Percentiles rank a stretch among this genome's conserved stretches.
These are phyloP conservation scores for Wickerhamiella hasegawae DNA, from an alignment of 805 yeast species.

Conservation along the genomic window DNA sequence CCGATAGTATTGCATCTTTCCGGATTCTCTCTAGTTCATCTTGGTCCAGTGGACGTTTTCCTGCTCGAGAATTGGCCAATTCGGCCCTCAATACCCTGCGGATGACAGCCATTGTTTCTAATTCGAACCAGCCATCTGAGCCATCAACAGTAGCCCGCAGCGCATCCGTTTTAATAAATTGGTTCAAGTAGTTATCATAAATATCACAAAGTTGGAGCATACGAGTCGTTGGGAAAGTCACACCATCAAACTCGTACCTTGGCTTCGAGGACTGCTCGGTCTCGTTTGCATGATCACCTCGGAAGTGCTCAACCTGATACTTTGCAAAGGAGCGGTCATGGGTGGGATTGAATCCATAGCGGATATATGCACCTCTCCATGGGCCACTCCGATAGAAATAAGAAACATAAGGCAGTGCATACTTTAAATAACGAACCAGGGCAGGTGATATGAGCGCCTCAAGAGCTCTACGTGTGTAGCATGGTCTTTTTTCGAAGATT, in stretches of 20 bases:
- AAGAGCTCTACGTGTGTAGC: constrained; percentile 72
- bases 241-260: constrained; percentile 54
- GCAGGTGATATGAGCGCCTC: constrained; percentile 8
- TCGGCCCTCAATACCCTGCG: constrained; percentile 62
- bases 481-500: constrained; percentile 56
- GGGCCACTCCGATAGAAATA: constrained; percentile 82
- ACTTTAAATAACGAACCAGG: constrained; percentile 30
- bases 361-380: constrained; percentile 77
- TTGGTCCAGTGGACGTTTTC: constrained; percentile 19
- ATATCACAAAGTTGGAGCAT: constrained; percentile 71
- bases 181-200: constrained; percentile 41
- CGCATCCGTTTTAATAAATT: constrained; percentile 26
- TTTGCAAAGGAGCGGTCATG: constrained; percentile 34
- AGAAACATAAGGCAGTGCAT: constrained; percentile 72
- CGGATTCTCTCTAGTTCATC: background rate
- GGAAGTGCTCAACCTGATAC: constrained; percentile 78
- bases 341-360: constrained; percentile 66
- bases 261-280: constrained; percentile 18
- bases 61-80: constrained; percentile 39
- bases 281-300: constrained; percentile 16
- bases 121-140: constrained; percentile 69
- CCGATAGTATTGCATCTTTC: no score
- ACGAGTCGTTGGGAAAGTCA: constrained; percentile 46
- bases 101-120: constrained; percentile 42
- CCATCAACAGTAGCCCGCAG: constrained; percentile 33